Evolutionary conservation across 208 protist species (phyloP), one percentile per base, ranked within the genome.

Genomic region (Leishmania guyanensis): DNA sequence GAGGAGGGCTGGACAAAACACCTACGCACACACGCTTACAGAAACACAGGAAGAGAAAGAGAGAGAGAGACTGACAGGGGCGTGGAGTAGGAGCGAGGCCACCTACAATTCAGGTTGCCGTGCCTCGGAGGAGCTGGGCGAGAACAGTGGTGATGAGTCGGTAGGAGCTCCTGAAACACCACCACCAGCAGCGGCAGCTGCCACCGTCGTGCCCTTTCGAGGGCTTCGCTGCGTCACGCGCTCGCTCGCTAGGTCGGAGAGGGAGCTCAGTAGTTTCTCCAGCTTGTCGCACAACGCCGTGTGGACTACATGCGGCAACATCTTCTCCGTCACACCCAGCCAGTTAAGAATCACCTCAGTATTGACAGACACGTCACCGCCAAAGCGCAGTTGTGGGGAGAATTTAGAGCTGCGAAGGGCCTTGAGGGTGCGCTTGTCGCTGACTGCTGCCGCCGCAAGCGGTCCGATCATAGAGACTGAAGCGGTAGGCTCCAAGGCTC

Each of bases 321-420:
- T 95, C 76, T 95, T 93, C 84, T 96, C 89, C 62, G 92, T 95
- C 50, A 96, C 87, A 29, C 94, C 94, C 46, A 97, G 81, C 93
- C 94, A 97, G 75, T 95, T 96, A 16, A 97, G 82, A 60, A 97
- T 97, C 1, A 96, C 92, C 85, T 97, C 93, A 53, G 89, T 93
- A 82, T 96, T 97, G 51, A 97, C 94, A 17, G 93, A 93, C 29
- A 97, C 93, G 62, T 95, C 93, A 17, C 94, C 93, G 50, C 92
- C 94, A 81, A 97, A 97, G 54, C 93, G 93, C 71, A 97, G 84
- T 80, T 97, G 94, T 29, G 94, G 94, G 0, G 94, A 94, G 83
- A 97, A 97, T 75, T 92, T 90, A 22, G 85, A 86, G 66, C 82
- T 82, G 36, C 87, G 82, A 10, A 96, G 83, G 10, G 93, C 81